Base-by-base conservation (phyloP, 1,139 yeast genomes). In the Debaryomycetaceae sp. region DNA sequence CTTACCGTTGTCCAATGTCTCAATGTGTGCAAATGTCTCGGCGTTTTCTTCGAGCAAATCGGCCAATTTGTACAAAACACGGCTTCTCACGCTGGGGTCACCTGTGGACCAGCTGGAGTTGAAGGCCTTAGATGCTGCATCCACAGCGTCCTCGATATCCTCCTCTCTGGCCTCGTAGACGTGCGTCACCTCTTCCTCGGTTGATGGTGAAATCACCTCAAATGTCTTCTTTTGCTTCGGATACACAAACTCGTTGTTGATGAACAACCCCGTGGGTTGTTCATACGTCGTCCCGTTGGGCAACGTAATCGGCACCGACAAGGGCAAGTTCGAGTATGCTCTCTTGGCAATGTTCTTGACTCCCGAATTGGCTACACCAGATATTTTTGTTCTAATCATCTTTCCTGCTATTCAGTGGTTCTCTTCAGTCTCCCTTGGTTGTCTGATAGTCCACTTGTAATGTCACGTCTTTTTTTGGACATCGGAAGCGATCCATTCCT, bases 1-100 rank as follows among this genome's bases (percentile, higher is more conserved):
- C 68, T 87, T 87, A 65, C 95, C 95, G 51, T 87, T 84, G 62
- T 87, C 95, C 66, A 84, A 74, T 31, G 91, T 75, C 71, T 87
- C 95, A 57, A 87, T 81, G 45, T 80, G 69, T 36, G 87, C 82
- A 46, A 87, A 63, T 40, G 77, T 61, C 45, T 84, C 89, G 39
- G 75, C 68, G 54, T 84, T 70, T 52, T 74, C 68, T 47, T 83
- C 87, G 59, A 85, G 62, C 54, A 83, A 69, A 45, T 83, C 86
- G 45, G 89, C 89, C 47, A 84, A 67, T 58, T 78, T 83, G 62
- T 64, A 63, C 54, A 85, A 65, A 39, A 74, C 75, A 44, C 62
- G 63, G 27, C 80, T 81, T 65, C 88, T 80, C 46, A 68, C 70
- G 41, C 71, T 66, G 45, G 87, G 71, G 40, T 65, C 66, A 42